Base-by-base conservation (phyloP, 1,284 basidiomycete species). In the Cutaneotrichosporon sp. region DNA sequence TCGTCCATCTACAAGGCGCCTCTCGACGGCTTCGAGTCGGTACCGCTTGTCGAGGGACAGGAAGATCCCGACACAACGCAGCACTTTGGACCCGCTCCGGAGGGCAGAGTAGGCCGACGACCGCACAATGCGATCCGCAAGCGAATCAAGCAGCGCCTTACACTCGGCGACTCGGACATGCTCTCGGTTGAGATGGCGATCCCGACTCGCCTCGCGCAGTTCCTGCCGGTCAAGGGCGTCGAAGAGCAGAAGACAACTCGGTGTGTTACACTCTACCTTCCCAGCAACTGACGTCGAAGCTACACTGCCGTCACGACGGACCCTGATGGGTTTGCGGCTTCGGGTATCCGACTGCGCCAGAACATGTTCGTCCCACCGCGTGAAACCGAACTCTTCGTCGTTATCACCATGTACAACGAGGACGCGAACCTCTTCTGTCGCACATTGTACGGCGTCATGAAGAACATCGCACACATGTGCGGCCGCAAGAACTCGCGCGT, bases 321-420 rank as follows among this genome's bases (percentile, higher is more conserved):
- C 74, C 94, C 97, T 0, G 92, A 99, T 75, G 89, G 94, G 47
- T 97, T 98, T 75, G 88, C 91, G 73, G 84, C 84, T 66, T 87
- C 88, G 50, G 88, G 89, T 8, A 93, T 92, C 74, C 89, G 89
- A 62, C 84, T 99, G 36, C 85, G 96, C 51, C 95, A 97, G 74
- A 90, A 90, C 71, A 85, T 90, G 72, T 87, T 83, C 71, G 86
- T 87, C 46, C 76, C 78, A 1, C 76, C 78, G 7, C 84, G 95
- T 50, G 86, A 89, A 67, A 99, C 94, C 1, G 97, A 99, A 75
- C 79, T 99, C 56, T 92, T 97, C 81, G 90, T 97, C 78, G 90
- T 91, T 67, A 90, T 98, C 75, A 98, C 96, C 22, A 94, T 98
- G 92, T 97, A 90, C 79, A 96, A 95, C 70, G 97, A 98, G 82